Evolutionary conservation across 2,329 filamentous ascomycete species (phyloP).

Genomic region (Neophaeococcomyces mojaviensis): DNA sequence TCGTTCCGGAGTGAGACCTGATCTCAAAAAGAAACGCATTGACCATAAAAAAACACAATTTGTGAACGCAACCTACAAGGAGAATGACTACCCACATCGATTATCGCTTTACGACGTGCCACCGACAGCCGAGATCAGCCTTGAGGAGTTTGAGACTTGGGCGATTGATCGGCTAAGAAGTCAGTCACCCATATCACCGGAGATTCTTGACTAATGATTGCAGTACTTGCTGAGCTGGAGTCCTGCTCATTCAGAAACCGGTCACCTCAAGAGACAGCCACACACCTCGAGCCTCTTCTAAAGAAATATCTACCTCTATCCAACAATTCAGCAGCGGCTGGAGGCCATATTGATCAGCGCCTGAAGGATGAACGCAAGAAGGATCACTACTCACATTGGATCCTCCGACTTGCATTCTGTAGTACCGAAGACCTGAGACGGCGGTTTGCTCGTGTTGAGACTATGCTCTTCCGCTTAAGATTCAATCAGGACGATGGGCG

Average conservation of each 20-base stretch:
- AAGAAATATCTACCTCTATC: constrained; percentile 79
- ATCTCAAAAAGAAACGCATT: constrained; percentile 67
- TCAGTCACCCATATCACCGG: constrained; percentile 32
- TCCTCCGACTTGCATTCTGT: constrained; percentile 84
- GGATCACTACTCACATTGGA: constrained; percentile 97
- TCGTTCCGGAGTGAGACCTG: constrained; percentile 38
- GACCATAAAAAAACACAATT: constrained; percentile 85
- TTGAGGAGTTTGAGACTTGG: constrained; percentile 98
- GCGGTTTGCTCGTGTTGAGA: constrained; percentile 79
- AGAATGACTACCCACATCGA: constrained; percentile 71
- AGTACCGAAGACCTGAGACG: constrained; percentile 82
- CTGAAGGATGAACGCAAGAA: constrained; percentile 73
- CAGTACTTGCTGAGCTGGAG: constrained; percentile 54
- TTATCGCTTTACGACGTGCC: constrained; percentile 87
- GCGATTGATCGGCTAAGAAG: constrained; percentile 84
- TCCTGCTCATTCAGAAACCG: constrained; percentile 93
- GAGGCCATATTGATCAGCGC: constrained; percentile 40
- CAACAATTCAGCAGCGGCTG: constrained; percentile 59
- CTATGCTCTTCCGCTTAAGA: constrained; percentile 77
- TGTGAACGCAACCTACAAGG: constrained; percentile 65
- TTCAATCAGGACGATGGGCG: constrained; percentile 66
- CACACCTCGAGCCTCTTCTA: constrained; percentile 77
- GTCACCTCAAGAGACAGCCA: constrained; percentile 68
- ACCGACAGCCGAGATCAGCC: constrained; percentile 85
- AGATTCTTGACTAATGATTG: constrained; percentile 9